These are phyloP conservation scores for Ophiocordyceps unilateralis DNA, from an alignment of 2,329 filamentous ascomycete genomes.

Conservation along the genomic window DNA sequence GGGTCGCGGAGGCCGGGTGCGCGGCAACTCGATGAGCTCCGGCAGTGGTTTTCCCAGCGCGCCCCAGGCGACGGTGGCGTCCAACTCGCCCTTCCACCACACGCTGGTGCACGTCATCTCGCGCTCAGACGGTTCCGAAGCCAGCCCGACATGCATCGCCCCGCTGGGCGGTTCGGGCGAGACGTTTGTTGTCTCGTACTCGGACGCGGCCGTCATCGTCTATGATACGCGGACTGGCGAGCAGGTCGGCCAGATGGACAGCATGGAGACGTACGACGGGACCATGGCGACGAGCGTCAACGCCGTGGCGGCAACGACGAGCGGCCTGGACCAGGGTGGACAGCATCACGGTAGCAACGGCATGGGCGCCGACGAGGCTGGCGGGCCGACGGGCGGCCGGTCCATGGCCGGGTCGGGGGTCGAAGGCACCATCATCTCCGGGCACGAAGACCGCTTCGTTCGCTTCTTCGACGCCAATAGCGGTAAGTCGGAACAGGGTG, in stretches of 20 bases:
- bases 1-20: constrained; percentile 51
- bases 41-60: constrained; percentile 82
- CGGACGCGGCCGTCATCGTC: constrained; percentile 76
- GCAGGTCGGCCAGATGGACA: constrained; percentile 83
- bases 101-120: constrained; percentile 77
- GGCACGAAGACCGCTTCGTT: constrained; percentile 91
- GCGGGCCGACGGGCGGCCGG: constrained; percentile 60
- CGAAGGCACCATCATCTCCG: constrained; percentile 87
- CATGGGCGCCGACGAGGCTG: constrained; percentile 33
- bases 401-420: constrained; percentile 57
- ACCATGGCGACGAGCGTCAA: constrained; percentile 70
- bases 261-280: constrained; percentile 82
- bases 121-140: constrained; percentile 43
- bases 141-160: constrained; percentile 84
- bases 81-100: constrained; percentile 71
- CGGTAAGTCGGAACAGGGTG: constrained; percentile 43
- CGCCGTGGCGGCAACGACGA: constrained; percentile 72
- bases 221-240: constrained; percentile 89
- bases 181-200: constrained; percentile 83
- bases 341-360: constrained; percentile 41
- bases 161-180: constrained; percentile 69
- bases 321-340: constrained; percentile 53
- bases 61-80: constrained; percentile 76
- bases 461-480: constrained; percentile 97
- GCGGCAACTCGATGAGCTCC: constrained; percentile 86